Conservation (phyloP, 805 yeast species). For the Myxozyma sirexii region DNA sequence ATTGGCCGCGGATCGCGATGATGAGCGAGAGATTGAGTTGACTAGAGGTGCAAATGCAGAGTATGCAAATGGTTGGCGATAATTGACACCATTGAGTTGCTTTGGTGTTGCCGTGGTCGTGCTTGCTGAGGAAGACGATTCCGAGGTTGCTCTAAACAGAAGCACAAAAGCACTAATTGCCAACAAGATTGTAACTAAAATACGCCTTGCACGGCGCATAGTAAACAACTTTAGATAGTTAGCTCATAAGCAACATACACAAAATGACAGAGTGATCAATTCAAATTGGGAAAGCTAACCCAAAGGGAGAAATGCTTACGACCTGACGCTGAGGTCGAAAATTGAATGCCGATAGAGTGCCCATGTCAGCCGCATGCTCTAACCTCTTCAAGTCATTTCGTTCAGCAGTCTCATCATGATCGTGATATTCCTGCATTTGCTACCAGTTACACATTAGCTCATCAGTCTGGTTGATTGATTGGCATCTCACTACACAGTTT, state of each 20-base stretch:
- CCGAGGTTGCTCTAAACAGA: conserved; percentile 1
- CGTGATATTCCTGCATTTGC: no score
- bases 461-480: no score
- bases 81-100: conserved; percentile 4
- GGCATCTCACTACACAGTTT: no score
- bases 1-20: conserved; percentile 2
- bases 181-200: not conserved
- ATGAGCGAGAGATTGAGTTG: conserved; percentile 8
- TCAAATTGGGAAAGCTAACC: no score
- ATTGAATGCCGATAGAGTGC: no score
- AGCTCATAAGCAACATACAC: not conserved
- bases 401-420: no score
- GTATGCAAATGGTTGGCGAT: conserved; percentile 26
- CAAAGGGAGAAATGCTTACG: no score
- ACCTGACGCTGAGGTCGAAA: no score
- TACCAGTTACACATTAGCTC: no score
- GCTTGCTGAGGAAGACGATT: not conserved
- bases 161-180: conserved; percentile 1
- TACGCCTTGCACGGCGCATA: conserved; percentile 26
- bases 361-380: no score
- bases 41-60: conserved; percentile 18
- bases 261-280: not conserved
- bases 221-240: not conserved
- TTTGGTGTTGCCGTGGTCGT: not conserved
- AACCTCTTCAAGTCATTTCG: no score